A percentile compares a stretch with the other conserved stretches of the same genome.
phyloP scores from a whole-genome alignment of 805 yeast species.

The Ogataea zsoltii region DNA sequence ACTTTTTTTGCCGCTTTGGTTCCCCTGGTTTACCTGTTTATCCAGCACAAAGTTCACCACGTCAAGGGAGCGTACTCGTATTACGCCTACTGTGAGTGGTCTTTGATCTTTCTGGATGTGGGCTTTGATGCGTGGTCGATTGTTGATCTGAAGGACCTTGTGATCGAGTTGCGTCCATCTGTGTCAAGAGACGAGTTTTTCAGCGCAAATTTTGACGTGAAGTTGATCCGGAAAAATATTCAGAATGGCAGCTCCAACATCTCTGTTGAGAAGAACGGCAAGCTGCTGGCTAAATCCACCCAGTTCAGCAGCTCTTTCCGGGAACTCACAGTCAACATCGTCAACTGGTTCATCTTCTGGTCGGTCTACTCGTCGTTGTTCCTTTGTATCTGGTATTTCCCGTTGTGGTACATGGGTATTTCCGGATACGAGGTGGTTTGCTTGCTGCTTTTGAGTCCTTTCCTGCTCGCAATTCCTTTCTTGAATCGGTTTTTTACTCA shows the following conservation, averaged over 20 bases:
- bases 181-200: conserved; percentile 25
- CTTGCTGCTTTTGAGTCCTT: conserved; percentile 56
- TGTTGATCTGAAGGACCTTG: conserved; percentile 65
- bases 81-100: conserved; percentile 95
- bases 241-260: background rate
- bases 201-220: conserved; percentile 25
- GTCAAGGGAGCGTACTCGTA: conserved; percentile 93
- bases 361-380: conserved; percentile 77
- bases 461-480: conserved; percentile 29
- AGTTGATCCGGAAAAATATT: conserved; percentile 13
- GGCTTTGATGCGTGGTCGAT: conserved; percentile 81
- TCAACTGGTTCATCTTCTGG: conserved; percentile 84
- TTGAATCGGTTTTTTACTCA: conserved; percentile 38
- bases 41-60: conserved; percentile 88
- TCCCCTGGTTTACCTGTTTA: conserved; percentile 85
- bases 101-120: conserved; percentile 77
- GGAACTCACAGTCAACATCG: conserved; percentile 44
- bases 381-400: conserved; percentile 94
- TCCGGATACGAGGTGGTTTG: conserved; percentile 88
- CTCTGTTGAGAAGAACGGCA: conserved; percentile 2
- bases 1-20: conserved; percentile 71
- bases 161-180: conserved; percentile 42
- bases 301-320: conserved; percentile 29
- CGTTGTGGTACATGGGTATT: conserved; percentile 97
- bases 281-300: conserved; percentile 22